Evolutionary conservation across 352 stramenopile species (phyloP), one percentile per base, ranked within the genome.

Genomic region (Globisporangium spinosum): DNA sequence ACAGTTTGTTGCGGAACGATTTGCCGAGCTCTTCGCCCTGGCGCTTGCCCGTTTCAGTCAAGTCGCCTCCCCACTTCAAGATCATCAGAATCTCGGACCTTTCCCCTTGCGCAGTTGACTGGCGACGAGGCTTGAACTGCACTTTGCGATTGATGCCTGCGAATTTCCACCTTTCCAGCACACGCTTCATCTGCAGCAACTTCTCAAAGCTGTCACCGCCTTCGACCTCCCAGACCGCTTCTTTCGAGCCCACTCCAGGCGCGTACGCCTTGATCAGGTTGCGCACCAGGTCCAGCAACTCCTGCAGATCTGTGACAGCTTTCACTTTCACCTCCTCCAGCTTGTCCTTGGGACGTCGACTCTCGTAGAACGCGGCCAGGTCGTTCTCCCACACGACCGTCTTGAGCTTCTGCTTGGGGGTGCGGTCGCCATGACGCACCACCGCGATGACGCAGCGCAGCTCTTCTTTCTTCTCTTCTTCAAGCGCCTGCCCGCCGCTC

Each of bases 391-490:
- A 94, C 53, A 97, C 83, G 23, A 94, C 79, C 6, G 97, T 98
- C 76, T 98, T 98, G 29, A 98, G 85, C 72, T 99, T 99, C 77
- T 99, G 98, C 80, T 99, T 99, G 0, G 98, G 98, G 9, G 98
- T 99, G 54, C 98, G 85, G 78, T 99, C 98, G 10, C 98, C 98
- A 73, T 99, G 98, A 34, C 98, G 89, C 57, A 99, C 90, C 45
- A 99, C 92, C 8, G 97, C 97, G 73, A 99, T 99, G 20, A 99
- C 98, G 71, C 97, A 99, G 29, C 98, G 93, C 32, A 99, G 78
- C 73, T 99, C 97, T 75, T 99, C 96, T 63, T 97, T 87, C 61
- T 89, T 85, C 53, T 94, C 87, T 45, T 91, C 83, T 4, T 91
- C 83, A 20, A 68, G 66, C 8, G 62, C 59, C 8, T 83, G 72